These are phyloP conservation scores for Syzygium aromaticum DNA, from an alignment of 345 rosid genomes.

Conservation along the genomic window DNA sequence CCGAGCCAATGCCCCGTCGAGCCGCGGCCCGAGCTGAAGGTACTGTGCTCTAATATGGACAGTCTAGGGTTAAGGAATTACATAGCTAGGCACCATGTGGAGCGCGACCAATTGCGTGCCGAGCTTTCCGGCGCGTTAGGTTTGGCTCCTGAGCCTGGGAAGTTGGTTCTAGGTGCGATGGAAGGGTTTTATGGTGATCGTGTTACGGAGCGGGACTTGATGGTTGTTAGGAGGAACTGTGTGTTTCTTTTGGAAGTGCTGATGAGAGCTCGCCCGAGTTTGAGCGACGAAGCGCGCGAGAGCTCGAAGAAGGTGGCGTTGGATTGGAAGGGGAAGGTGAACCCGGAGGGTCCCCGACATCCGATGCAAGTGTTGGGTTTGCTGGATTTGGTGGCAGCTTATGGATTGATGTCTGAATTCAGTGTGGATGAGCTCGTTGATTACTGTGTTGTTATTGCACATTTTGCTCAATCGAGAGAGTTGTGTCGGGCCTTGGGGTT, in stretches of 20 bases:
- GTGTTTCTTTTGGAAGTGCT: constrained; percentile 46
- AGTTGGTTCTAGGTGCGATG: constrained; percentile 57
- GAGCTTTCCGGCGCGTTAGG: constrained; percentile 38
- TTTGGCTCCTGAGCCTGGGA: constrained; percentile 33
- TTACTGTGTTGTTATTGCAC: constrained; percentile 23
- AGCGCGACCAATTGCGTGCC: constrained; percentile 18
- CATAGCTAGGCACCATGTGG: constrained; percentile 21
- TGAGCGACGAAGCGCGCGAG: constrained; percentile 25
- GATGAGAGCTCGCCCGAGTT: constrained; percentile 16
- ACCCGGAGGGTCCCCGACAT: constrained; percentile 8
- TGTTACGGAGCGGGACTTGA: constrained; percentile 10
- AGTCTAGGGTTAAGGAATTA: constrained; percentile 47
- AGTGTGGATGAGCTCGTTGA: constrained; percentile 31
- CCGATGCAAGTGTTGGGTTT: constrained; percentile 32
- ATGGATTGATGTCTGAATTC: constrained; percentile 32
- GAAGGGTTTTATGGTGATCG: constrained; percentile 28
- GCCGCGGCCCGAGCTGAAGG: constrained; percentile 31
- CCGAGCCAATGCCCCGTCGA: constrained; percentile 7
- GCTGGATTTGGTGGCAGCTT: constrained; percentile 48
- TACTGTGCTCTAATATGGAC: constrained; percentile 53
- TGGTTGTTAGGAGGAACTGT: constrained; percentile 30
- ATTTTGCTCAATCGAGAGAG: constrained; percentile 25
- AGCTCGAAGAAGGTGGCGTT: constrained; percentile 53
- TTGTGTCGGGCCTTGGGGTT: constrained; percentile 45
- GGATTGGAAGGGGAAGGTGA: constrained; percentile 45